phyloP scores from a whole-genome alignment of 2,329 filamentous ascomycete species.

The Hymenoscyphus occultus region DNA sequence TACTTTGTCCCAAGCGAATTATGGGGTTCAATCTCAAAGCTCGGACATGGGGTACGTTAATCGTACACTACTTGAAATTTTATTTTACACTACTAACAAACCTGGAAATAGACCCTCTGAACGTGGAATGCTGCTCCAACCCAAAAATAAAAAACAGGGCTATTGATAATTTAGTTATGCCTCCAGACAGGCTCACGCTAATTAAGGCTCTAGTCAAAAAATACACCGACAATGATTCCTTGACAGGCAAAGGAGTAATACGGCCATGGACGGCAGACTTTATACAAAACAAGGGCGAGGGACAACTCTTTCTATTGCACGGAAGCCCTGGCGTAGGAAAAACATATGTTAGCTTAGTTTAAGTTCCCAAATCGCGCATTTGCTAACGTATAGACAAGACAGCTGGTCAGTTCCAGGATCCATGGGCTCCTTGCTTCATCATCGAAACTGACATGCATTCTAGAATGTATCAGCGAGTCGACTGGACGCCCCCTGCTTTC shows the following conservation, averaged over 20 bases:
- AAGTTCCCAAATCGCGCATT: neutral
- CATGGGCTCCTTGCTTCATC: neutral
- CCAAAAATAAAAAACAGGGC: neutral
- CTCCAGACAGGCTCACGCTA: neutral
- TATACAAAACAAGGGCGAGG: neutral
- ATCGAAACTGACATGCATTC: neutral
- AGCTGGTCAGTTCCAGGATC: neutral
- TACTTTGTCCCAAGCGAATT: neutral
- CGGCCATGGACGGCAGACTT: neutral
- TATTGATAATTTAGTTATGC: neutral
- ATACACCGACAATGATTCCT: neutral
- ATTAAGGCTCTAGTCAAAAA: neutral
- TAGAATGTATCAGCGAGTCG: neutral
- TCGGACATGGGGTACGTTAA: neutral
- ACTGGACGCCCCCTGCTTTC: neutral
- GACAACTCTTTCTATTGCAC: neutral
- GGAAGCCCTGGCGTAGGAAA: constrained; percentile 2
- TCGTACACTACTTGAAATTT: neutral
- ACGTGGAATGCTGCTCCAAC: neutral
- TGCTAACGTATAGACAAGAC: neutral
- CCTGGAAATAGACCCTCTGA: neutral
- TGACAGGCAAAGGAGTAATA: neutral
- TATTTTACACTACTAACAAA: neutral
- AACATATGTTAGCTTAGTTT: neutral
- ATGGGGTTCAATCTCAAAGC: neutral